These are phyloP conservation scores for Mycena amicta DNA, from an alignment of 768 basidiomycete genomes.

Conservation along the genomic window DNA sequence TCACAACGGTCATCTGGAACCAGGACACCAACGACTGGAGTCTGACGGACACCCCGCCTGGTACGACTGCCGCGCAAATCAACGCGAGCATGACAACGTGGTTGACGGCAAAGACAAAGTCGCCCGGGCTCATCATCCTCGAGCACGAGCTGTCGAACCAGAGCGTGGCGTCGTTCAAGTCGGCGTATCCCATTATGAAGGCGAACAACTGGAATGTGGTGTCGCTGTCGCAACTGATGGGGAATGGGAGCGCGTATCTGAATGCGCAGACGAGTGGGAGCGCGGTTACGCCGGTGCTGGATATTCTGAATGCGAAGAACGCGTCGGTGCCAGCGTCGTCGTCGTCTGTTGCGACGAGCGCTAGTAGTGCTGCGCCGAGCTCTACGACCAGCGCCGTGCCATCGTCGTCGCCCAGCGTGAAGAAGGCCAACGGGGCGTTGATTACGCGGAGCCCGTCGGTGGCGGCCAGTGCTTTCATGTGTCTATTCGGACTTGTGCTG, in stretches of 20 bases:
- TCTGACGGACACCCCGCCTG: slow-evolving; percentile 37
- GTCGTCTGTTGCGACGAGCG: no score
- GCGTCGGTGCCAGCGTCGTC: not conserved
- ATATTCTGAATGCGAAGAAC: slow-evolving; percentile 12
- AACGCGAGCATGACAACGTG: slow-evolving; percentile 53
- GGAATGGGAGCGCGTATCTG: slow-evolving; percentile 44
- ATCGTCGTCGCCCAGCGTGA: not conserved
- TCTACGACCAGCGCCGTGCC: no score
- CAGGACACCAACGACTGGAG: slow-evolving; percentile 87
- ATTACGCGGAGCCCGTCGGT: not conserved
- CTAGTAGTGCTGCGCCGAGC: no score
- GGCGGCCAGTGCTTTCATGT: not conserved
- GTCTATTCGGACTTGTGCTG: not conserved
- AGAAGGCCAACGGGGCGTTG: not conserved
- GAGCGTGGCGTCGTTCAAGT: slow-evolving; percentile 67
- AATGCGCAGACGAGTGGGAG: slow-evolving; percentile 44
- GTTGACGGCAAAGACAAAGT: slow-evolving; percentile 62
- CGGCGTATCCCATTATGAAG: slow-evolving; percentile 62
- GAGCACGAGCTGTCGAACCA: slow-evolving; percentile 77
- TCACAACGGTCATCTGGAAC: slow-evolving; percentile 88
- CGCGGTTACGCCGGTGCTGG: slow-evolving; percentile 30
- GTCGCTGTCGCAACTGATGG: slow-evolving; percentile 52
- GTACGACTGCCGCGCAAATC: slow-evolving; percentile 28
- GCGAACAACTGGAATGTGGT: slow-evolving; percentile 71
- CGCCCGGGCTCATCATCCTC: slow-evolving; percentile 76